Evolutionary conservation across 257 asterid species (phyloP).

Genomic region (Ophiorrhiza pumila): DNA sequence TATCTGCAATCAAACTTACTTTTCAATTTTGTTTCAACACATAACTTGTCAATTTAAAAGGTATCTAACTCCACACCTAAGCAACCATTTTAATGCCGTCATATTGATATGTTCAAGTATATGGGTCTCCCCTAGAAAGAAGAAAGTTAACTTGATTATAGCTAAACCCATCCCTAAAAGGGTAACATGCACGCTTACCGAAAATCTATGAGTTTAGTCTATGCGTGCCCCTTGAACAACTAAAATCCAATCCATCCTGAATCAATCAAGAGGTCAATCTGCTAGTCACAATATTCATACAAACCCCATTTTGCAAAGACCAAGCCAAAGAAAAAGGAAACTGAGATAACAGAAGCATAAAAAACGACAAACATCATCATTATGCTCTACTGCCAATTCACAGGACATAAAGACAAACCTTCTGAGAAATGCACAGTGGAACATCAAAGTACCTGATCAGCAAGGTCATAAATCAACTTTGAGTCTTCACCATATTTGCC

Average conservation of each 20-base stretch:
- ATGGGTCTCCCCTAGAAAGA: neutral
- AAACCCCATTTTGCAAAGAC: neutral
- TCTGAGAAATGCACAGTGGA: neutral
- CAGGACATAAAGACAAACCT: neutral
- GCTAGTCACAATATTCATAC: neutral
- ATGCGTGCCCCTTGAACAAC: neutral
- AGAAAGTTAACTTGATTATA: neutral
- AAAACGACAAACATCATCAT: neutral
- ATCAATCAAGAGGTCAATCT: neutral
- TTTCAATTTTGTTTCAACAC: neutral
- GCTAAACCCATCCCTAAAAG: neutral
- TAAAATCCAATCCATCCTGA: neutral
- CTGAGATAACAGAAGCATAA: neutral
- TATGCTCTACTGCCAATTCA: neutral
- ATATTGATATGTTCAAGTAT: neutral
- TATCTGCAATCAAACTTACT: neutral
- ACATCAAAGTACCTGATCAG: slow-evolving; percentile 71
- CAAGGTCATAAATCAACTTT: slow-evolving; percentile 89
- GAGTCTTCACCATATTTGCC: slow-evolving; percentile 99
- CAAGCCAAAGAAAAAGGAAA: neutral
- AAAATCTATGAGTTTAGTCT: neutral
- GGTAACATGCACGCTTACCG: neutral
- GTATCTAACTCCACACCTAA: neutral
- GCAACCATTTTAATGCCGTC: neutral
- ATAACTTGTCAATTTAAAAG: neutral